phyloP scores from a whole-genome alignment of 331 rosid genomes.

The Erythrophleum ivorense region DNA sequence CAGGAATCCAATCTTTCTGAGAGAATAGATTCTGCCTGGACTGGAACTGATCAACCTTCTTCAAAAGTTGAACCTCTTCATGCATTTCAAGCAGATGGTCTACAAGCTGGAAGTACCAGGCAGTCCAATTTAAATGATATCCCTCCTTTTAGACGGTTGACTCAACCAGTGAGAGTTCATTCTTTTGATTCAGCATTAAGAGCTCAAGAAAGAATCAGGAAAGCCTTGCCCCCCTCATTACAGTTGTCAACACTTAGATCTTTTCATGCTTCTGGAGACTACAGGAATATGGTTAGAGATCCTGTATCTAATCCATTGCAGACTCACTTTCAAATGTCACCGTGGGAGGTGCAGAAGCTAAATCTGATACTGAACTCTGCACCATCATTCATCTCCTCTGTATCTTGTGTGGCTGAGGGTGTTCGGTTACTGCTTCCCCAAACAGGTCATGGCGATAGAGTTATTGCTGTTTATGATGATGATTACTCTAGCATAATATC shows the following conservation, averaged over 20 bases:
- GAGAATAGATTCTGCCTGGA: slow-evolving; percentile 71
- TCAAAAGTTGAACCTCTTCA: slow-evolving; percentile 43
- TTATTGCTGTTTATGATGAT: slow-evolving; percentile 67
- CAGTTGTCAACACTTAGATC: slow-evolving; percentile 54
- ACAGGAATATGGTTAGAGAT: slow-evolving; percentile 63
- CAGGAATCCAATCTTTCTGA: slow-evolving; percentile 66
- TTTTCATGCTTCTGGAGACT: slow-evolving; percentile 72
- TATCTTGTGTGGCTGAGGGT: slow-evolving; percentile 58
- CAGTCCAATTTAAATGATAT: slow-evolving; percentile 42
- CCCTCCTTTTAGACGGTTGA: slow-evolving; percentile 48
- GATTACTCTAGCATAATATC: slow-evolving; percentile 76
- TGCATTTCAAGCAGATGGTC: slow-evolving; percentile 42
- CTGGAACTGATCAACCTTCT: slow-evolving; percentile 58
- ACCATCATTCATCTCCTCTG: slow-evolving; percentile 59
- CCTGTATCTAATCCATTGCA: slow-evolving; percentile 51
- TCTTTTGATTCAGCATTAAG: slow-evolving; percentile 68
- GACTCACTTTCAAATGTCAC: slow-evolving; percentile 51
- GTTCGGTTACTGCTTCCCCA: slow-evolving; percentile 64
- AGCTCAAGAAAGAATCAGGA: slow-evolving; percentile 54
- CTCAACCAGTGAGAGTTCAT: slow-evolving; percentile 55
- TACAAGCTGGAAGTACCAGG: slow-evolving; percentile 37
- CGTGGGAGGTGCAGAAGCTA: slow-evolving; percentile 54
- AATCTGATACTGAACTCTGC: slow-evolving; percentile 46
- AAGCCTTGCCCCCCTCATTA: slow-evolving; percentile 53
- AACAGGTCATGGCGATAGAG: slow-evolving; percentile 49